Conservation (phyloP, 345 rosid species). For the Anacardium occidentale region DNA sequence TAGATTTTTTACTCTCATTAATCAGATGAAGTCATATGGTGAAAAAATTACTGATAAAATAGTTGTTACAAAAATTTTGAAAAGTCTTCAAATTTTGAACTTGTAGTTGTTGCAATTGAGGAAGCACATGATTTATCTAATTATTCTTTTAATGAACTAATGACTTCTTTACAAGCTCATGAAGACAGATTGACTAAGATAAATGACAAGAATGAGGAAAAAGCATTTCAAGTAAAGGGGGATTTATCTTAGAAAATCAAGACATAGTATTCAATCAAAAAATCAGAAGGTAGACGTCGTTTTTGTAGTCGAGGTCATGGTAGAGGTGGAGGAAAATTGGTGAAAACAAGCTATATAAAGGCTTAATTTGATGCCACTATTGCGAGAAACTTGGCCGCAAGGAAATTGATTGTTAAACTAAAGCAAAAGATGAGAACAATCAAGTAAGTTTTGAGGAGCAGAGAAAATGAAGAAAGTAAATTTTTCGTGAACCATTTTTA, state of each 20-base stretch:
- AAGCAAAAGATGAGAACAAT: background rate
- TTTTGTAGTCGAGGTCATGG: background rate
- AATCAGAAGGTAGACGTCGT: background rate
- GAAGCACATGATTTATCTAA: constrained; percentile 2
- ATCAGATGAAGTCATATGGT: constrained; percentile 1
- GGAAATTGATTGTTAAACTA: too few relatives aligned
- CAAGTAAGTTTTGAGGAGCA: background rate
- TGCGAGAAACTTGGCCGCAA: background rate
- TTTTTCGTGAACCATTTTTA: background rate
- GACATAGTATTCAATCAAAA: background rate
- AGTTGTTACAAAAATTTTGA: constrained; percentile 10
- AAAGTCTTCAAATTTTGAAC: constrained; percentile 11
- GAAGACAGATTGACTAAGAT: background rate
- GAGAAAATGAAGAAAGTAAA: background rate
- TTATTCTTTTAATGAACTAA: constrained; percentile 7
- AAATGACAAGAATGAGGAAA: background rate
- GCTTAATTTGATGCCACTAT: background rate
- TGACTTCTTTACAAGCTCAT: constrained; percentile 9
- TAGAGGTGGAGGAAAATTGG: background rate
- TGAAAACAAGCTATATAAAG: background rate
- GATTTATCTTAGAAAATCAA: background rate
- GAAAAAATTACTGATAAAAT: constrained; percentile 3
- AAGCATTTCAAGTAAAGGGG: background rate
- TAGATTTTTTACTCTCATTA: background rate
- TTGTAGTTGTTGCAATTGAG: constrained; percentile 9